These are phyloP conservation scores for Ceriops zippeliana DNA, from an alignment of 345 rosid genomes.

Conservation along the genomic window DNA sequence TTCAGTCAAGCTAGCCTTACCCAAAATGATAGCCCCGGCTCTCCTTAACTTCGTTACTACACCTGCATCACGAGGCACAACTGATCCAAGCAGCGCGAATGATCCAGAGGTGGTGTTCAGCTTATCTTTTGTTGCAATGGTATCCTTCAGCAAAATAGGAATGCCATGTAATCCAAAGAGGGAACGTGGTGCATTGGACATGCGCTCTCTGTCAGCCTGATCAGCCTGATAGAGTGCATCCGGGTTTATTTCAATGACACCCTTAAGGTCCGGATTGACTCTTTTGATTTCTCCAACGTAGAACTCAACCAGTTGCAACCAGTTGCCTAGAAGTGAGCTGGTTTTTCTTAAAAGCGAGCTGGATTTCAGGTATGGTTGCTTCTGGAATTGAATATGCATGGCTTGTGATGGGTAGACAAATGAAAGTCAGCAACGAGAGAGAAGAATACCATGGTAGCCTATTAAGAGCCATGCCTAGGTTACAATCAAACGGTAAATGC, in stretches of 20 bases:
- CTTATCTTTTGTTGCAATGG: conserved; percentile 48
- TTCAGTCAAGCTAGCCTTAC: conserved; percentile 58
- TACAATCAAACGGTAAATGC: neutral
- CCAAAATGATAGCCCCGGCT: conserved; percentile 50
- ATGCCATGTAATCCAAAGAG: conserved; percentile 41
- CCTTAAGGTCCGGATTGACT: conserved; percentile 35
- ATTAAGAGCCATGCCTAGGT: neutral
- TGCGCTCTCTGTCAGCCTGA: conserved; percentile 24
- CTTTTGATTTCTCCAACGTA: conserved; percentile 5
- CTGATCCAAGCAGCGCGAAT: conserved; percentile 36
- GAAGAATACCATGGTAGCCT: neutral
- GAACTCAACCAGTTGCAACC: conserved; percentile 22
- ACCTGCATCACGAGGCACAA: conserved; percentile 44
- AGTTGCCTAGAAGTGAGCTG: conserved; percentile 40
- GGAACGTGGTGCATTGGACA: conserved; percentile 8
- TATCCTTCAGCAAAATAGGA: conserved; percentile 55
- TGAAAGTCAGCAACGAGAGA: neutral
- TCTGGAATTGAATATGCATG: conserved; percentile 27
- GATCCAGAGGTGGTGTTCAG: conserved; percentile 57
- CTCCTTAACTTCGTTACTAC: conserved; percentile 45
- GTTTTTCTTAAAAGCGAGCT: conserved; percentile 30
- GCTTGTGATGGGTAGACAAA: conserved; percentile 1
- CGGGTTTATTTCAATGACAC: conserved; percentile 18
- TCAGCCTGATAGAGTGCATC: conserved; percentile 12
- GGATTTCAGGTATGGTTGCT: conserved; percentile 37